A percentile compares a stretch with the other conserved stretches of the same genome.
These are phyloP conservation scores for Zygosaccharomyces rouxii DNA, from an alignment of 805 yeast species.

Conservation along the genomic window DNA sequence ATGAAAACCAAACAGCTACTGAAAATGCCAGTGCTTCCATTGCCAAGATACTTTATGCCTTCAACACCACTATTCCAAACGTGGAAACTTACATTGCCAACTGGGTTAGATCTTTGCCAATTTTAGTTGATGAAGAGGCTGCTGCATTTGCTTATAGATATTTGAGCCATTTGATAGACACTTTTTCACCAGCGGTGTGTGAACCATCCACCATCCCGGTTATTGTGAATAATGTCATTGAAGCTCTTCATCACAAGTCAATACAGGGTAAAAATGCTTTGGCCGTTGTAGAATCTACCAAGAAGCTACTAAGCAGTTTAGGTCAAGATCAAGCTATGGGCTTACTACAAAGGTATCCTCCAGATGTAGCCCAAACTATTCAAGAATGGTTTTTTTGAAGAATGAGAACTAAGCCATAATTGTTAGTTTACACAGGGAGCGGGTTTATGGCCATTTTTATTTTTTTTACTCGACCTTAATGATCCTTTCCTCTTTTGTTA, in stretches of 20 bases:
- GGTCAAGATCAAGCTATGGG: conserved; percentile 68
- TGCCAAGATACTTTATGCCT: conserved; percentile 72
- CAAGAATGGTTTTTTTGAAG: conserved; percentile 51
- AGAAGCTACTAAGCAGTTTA: conserved; percentile 55
- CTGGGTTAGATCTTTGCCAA: conserved; percentile 83
- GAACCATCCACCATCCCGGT: conserved; percentile 47
- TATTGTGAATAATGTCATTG: conserved; percentile 64
- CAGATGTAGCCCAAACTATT: conserved; percentile 55
- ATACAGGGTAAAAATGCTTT: conserved; percentile 70
- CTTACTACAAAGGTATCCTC: conserved; percentile 57
- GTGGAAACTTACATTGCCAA: conserved; percentile 57
- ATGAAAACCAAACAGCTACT: conserved; percentile 79
- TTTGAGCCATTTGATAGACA: conserved; percentile 64
- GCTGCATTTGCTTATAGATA: conserved; percentile 81
- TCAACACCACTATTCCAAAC: conserved; percentile 56
- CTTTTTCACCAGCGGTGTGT: conserved; percentile 55
- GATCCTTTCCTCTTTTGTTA: neutral
- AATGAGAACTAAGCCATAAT: too few species aligned
- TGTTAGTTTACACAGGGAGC: too few species aligned
- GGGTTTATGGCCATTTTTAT: neutral
- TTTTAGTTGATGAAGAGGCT: conserved; percentile 79
- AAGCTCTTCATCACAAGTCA: conserved; percentile 65
- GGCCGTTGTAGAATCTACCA: conserved; percentile 56
- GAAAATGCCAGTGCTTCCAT: conserved; percentile 81
- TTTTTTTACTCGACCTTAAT: neutral